phyloP scores from a whole-genome alignment of 2,329 filamentous ascomycete species.

The Scleromitrula shiraiana region DNA sequence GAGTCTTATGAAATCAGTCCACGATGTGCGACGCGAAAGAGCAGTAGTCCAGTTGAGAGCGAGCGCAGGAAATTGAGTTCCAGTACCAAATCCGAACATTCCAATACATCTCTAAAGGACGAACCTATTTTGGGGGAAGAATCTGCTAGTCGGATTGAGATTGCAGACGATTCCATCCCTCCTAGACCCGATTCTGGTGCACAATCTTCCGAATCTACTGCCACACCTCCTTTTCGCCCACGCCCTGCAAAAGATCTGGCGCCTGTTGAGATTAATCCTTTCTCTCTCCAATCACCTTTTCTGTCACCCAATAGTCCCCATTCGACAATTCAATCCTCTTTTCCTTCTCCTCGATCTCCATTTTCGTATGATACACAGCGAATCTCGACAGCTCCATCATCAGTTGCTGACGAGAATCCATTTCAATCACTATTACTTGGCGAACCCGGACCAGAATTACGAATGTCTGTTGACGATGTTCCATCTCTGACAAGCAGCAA shows the following conservation, averaged over 20 bases:
- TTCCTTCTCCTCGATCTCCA: slow-evolving; percentile 59
- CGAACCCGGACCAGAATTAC: slow-evolving; percentile 63
- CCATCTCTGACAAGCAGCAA: slow-evolving; percentile 69
- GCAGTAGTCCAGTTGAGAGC: slow-evolving; percentile 39
- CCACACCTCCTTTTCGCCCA: slow-evolving; percentile 26
- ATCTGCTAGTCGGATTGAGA: slow-evolving; percentile 31
- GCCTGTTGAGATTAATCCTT: slow-evolving; percentile 42
- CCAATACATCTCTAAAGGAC: slow-evolving; percentile 43
- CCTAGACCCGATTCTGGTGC: slow-evolving; percentile 29
- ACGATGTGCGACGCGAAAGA: slow-evolving; percentile 35
- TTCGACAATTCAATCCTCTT: slow-evolving; percentile 47
- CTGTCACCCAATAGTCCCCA: slow-evolving; percentile 53
- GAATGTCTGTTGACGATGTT: slow-evolving; percentile 65
- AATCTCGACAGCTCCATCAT: slow-evolving; percentile 69
- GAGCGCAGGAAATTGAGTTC: slow-evolving; percentile 30
- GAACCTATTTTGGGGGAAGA: slow-evolving; percentile 42
- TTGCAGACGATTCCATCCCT: slow-evolving; percentile 32
- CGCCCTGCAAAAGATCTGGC: slow-evolving; percentile 35
- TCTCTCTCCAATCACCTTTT: slow-evolving; percentile 35
- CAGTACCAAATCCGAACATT: slow-evolving; percentile 39
- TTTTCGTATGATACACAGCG: slow-evolving; percentile 64
- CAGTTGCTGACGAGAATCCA: slow-evolving; percentile 60
- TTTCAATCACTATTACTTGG: slow-evolving; percentile 66
- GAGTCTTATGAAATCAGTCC: slow-evolving; percentile 29
- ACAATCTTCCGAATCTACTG: slow-evolving; percentile 29